These are phyloP conservation scores for Fusarium sp. DNA, from an alignment of 2,329 filamentous ascomycete genomes.

Conservation along the genomic window DNA sequence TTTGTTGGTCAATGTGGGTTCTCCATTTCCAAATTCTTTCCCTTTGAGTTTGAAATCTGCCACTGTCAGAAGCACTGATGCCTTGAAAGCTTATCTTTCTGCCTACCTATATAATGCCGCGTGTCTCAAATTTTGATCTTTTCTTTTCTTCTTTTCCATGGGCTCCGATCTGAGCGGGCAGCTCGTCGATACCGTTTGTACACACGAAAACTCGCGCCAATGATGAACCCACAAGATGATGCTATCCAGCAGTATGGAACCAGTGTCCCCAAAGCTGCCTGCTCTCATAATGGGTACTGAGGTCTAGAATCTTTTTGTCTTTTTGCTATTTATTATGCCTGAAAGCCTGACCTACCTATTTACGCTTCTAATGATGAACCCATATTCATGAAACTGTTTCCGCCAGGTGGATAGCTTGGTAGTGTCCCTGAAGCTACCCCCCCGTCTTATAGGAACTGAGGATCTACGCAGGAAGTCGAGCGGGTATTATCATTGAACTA, in stretches of 20 bases:
- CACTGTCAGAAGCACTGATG: no score
- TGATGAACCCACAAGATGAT: neutral
- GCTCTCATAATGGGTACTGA: conserved; percentile 8
- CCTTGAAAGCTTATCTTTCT: neutral
- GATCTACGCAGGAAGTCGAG: neutral
- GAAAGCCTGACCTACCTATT: no score
- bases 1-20: neutral
- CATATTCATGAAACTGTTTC: no score
- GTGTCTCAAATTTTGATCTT: neutral
- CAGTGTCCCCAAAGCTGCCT: conserved; percentile 1
- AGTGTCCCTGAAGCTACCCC: no score
- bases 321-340: neutral
- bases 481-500: neutral
- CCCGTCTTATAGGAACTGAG: neutral
- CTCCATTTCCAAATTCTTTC: no score
- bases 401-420: no score
- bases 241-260: neutral
- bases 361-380: no score
- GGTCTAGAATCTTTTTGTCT: neutral
- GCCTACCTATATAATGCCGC: neutral
- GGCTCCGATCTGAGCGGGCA: neutral
- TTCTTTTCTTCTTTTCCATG: neutral
- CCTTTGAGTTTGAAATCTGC: no score
- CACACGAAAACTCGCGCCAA: neutral
- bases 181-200: neutral